Conservation (phyloP, 148 eudicot genomes). For the Nyssa sinensis region DNA sequence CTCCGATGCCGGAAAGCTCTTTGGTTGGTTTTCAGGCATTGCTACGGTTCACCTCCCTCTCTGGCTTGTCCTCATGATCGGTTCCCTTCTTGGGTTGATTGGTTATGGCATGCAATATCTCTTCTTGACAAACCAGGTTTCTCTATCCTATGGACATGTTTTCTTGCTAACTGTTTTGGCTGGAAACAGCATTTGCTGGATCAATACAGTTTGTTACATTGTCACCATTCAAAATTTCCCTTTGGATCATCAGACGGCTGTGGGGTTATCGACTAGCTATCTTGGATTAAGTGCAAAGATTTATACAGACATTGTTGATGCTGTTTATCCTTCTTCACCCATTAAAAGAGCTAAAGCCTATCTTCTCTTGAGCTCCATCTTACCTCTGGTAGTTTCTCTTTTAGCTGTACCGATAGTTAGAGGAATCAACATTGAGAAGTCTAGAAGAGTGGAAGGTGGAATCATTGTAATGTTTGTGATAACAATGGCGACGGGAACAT, state of each 20-base stretch:
- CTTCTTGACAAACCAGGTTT: conserved; percentile 35
- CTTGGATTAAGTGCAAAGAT: conserved; percentile 71
- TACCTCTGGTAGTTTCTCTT: conserved; percentile 50
- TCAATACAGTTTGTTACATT: conserved; percentile 79
- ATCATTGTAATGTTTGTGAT: conserved; percentile 47
- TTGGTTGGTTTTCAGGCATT: conserved; percentile 79
- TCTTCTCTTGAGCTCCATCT: conserved; percentile 49
- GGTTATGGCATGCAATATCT: conserved; percentile 82
- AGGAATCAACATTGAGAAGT: conserved; percentile 13
- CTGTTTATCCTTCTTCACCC: conserved; percentile 15
- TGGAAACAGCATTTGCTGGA: conserved; percentile 95
- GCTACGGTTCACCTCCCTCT: conserved; percentile 72
- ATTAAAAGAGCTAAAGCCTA: conserved; percentile 45
- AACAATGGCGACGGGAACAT: conserved; percentile 60
- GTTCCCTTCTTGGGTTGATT: conserved; percentile 58
- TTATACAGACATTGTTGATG: conserved; percentile 56
- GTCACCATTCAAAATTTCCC: conserved; percentile 68
- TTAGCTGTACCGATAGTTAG: conserved; percentile 42
- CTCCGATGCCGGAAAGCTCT: conserved; percentile 85
- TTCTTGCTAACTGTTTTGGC: conserved; percentile 65
- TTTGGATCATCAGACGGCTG: conserved; percentile 57
- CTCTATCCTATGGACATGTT: conserved; percentile 45
- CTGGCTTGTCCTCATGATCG: conserved; percentile 64
- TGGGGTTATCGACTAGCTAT: conserved; percentile 78
- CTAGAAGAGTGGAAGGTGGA: conserved; percentile 39